These are phyloP conservation scores for Cyclostephanos tholiformis DNA, from an alignment of 108 stramenopile genomes.

Conservation along the genomic window DNA sequence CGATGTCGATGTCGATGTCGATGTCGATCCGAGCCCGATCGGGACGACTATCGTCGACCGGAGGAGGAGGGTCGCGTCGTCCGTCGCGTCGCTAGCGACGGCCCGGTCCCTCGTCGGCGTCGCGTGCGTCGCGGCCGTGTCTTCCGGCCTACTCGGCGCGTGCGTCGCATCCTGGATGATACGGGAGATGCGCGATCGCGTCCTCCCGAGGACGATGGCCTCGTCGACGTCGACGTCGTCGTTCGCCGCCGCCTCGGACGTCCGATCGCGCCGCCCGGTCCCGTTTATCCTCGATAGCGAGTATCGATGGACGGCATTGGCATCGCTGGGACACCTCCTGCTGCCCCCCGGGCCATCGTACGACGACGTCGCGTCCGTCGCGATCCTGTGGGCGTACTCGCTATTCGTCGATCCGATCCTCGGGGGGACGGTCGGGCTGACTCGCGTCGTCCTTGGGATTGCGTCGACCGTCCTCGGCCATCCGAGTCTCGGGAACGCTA, in stretches of 20 bases:
- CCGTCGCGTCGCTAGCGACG: too few relatives aligned
- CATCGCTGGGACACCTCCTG: background rate
- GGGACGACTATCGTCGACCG: too few relatives aligned
- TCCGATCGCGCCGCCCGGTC: too few relatives aligned
- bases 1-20: too few relatives aligned
- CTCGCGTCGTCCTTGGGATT: background rate
- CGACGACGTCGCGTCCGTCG: background rate
- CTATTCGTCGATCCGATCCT: background rate
- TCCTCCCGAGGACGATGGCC: slow-evolving; percentile 18
- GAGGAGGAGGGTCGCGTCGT: too few relatives aligned
- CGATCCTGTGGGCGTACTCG: background rate
- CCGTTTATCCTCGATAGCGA: background rate
- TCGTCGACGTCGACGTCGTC: slow-evolving; percentile 24
- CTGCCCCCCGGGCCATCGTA: background rate
- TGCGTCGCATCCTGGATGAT: slow-evolving; percentile 7
- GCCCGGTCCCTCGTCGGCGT: background rate
- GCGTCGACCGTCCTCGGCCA: background rate
- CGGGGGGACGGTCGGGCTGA: background rate
- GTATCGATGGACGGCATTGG: background rate
- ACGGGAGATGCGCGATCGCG: background rate
- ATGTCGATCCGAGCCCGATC: too few relatives aligned
- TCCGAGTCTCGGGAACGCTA: background rate
- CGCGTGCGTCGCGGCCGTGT: background rate
- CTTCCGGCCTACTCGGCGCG: background rate
- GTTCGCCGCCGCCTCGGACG: background rate